Evolutionary conservation across 768 basidiomycete species (phyloP), one percentile per base, ranked within the genome.

Genomic region (Suillus placidus): DNA sequence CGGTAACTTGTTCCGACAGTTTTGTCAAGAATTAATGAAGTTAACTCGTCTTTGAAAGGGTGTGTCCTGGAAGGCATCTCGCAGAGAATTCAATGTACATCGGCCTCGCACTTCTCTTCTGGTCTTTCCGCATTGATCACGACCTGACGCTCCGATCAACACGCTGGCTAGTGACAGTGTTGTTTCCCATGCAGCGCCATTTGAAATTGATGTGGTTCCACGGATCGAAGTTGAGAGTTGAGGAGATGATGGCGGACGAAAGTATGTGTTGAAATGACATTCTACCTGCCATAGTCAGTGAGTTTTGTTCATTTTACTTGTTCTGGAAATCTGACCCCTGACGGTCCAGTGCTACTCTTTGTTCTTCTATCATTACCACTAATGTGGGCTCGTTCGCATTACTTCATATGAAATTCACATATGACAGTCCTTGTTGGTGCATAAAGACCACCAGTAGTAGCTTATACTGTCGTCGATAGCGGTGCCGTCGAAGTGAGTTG

Each of bases 21-120:
- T 13, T 13, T 23, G 7, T 14, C 35, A 14, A 7, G 34, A 20
- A 16, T 16, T 12, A 23, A 23, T 13, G 14, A 57, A 57, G 23
- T 8, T 37, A n/a, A 55, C 18, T n/a, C 35, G 26, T 20, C 7
- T 32, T 43, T 9, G 55, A 43, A 47, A 84, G 87, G 51, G 81
- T 87, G 0, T 90, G 88, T 65, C 87, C 87, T 0, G 88, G 88
- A 0, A 83, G 84, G 68, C 81, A 88, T 71, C 83, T 73, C 37
- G 72, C 70, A 5, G 61, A 78, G 26, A 69, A 73, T 1, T 89
- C 88, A 1, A 77, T 89, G 0, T 88, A 86, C 70, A 78, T 90
- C 52, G 89, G 85, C 70, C 83, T 87, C 0, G 86, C 88, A 0
- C 76, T 87, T 20, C 74, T 87, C 12, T 80, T 87, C 9, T 90